Percentiles rank a stretch among this genome's conserved stretches.
Evolutionary conservation across 768 basidiomycete species (phyloP).

Genomic region (Russula sp.): DNA sequence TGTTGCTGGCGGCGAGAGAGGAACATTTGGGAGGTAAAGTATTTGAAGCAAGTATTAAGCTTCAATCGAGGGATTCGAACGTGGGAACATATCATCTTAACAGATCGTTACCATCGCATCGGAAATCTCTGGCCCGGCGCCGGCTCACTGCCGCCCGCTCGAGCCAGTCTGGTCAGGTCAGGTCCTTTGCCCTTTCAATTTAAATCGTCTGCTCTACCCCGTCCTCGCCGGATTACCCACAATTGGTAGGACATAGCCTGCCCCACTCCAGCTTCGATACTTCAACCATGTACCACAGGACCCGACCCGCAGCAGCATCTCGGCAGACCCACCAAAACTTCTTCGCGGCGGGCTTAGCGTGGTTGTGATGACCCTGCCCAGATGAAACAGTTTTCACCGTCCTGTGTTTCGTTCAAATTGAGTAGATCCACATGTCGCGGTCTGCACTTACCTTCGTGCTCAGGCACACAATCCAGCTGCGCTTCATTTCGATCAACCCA

Average conservation of each 20-base stretch:
- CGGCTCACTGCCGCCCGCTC: background rate
- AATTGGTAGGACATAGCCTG: background rate
- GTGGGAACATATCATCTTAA: slow-evolving; percentile 4
- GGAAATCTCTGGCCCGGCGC: background rate
- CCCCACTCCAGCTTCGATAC: background rate
- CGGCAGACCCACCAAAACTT: background rate
- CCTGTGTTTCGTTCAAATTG: background rate
- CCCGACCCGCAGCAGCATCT: background rate
- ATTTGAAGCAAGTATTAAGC: slow-evolving; percentile 15
- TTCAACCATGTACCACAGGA: background rate
- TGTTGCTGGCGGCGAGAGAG: slow-evolving; percentile 23
- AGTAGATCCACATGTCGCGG: background rate
- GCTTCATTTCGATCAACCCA: background rate
- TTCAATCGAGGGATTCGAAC: background rate
- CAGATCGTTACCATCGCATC: slow-evolving; percentile 1
- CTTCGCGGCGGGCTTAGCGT: background rate
- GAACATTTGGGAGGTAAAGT: background rate
- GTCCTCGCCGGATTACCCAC: slow-evolving; percentile 1
- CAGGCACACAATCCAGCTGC: background rate
- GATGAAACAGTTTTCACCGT: background rate
- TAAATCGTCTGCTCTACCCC: no score
- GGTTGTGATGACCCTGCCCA: background rate
- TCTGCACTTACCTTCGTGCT: background rate
- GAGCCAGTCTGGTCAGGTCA: no score
- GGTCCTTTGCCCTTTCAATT: no score